Evolutionary conservation across 1,284 basidiomycete species (phyloP).

Genomic region (Naganishia sp.): DNA sequence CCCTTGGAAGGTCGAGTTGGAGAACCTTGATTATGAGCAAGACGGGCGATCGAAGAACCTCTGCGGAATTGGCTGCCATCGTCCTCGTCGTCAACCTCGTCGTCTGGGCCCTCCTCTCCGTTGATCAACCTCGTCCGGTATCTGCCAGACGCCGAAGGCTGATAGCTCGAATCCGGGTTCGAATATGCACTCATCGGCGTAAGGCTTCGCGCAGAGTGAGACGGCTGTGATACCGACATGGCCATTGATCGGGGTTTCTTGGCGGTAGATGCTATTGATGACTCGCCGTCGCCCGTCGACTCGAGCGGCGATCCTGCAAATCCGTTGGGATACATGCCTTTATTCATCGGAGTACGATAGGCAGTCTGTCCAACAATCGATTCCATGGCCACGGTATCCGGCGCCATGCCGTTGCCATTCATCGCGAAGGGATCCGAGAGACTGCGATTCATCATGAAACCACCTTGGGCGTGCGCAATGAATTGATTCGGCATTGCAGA

Average conservation of each 20-base stretch:
- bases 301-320: conserved; percentile 18
- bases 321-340: conserved; percentile 14
- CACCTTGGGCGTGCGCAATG: conserved; percentile 10
- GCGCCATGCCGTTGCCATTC: conserved; percentile 3
- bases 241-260: conserved; percentile 1
- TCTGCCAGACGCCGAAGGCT: conserved; percentile 3
- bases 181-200: conserved; percentile 26
- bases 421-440: conserved; percentile 22
- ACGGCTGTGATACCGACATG: conserved; percentile 6
- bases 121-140: conserved; percentile 7
- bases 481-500: conserved; percentile 18
- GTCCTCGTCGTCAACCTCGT: conserved; percentile 20
- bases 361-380: conserved; percentile 21
- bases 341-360: conserved; percentile 21
- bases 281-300: conserved; percentile 18
- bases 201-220: conserved; percentile 12
- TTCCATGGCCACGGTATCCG: conserved; percentile 24
- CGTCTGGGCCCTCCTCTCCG: conserved; percentile 15
- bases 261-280: conserved; percentile 18
- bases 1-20: conserved; percentile 19
- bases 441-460: conserved; percentile 19
- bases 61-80: neutral
- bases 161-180: conserved; percentile 22
- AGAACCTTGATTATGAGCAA: conserved; percentile 19
- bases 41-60: conserved; percentile 21